Percentiles rank a stretch among this genome's conserved stretches.
These are phyloP conservation scores for Erodium moschatum DNA, from an alignment of 441 rosid species.

Conservation along the genomic window DNA sequence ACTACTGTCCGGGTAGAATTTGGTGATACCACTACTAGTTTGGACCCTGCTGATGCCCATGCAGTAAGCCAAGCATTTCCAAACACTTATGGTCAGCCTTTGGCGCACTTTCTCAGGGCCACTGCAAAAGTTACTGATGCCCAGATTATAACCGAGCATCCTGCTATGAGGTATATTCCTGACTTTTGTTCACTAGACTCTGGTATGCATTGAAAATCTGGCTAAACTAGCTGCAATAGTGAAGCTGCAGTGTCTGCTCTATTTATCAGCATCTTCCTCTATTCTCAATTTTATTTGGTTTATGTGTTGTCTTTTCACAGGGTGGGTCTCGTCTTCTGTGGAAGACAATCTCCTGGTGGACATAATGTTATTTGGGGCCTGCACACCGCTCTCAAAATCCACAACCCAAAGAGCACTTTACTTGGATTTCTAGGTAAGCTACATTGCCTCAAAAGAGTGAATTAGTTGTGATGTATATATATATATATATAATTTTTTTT, in stretches of 20 bases:
- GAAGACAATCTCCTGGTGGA: constrained; percentile 98
- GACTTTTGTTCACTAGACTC: not conserved
- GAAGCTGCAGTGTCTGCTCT: not conserved
- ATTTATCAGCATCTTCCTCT: not conserved
- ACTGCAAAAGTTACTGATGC: constrained; percentile 82
- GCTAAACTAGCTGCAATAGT: not conserved
- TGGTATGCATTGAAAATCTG: not conserved
- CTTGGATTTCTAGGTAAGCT: constrained; percentile 75
- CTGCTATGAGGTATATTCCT: constrained; percentile 51
- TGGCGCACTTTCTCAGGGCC: constrained; percentile 88
- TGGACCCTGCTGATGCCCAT: constrained; percentile 63
- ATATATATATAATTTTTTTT: not conserved
- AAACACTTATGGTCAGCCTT: constrained; percentile 73
- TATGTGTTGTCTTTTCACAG: constrained; percentile 31
- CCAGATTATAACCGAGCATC: constrained; percentile 79
- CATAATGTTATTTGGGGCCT: constrained; percentile 98
- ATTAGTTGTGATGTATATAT: not conserved
- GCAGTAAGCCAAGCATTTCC: constrained; percentile 67
- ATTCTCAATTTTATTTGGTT: not conserved
- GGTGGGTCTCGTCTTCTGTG: constrained; percentile 87
- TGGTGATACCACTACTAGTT: constrained; percentile 70
- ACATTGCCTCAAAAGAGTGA: not conserved
- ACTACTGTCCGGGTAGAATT: constrained; percentile 88
- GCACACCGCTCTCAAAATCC: constrained; percentile 59
- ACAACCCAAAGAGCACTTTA: constrained; percentile 61